Percentiles rank a stretch among this genome's conserved stretches.
phyloP scores from a whole-genome alignment of 140 eudicot species.

The Oenanthe javanica region DNA sequence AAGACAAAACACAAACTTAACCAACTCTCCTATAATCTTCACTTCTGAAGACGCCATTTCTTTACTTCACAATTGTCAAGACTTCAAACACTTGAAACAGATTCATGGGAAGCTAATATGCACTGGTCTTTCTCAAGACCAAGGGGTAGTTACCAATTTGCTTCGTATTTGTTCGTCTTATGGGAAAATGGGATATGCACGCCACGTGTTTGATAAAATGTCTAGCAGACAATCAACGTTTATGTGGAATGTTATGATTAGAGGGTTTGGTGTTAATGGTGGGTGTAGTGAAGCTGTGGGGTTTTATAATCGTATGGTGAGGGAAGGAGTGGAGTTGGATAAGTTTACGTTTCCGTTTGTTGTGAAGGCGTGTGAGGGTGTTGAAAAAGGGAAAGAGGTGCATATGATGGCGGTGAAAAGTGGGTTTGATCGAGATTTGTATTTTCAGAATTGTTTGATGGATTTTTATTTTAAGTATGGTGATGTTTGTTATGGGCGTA shows the following conservation, averaged over 20 bases:
- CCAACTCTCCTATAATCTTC: not conserved
- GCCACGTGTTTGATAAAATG: slow-evolving; percentile 19
- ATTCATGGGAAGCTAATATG: slow-evolving; percentile 32
- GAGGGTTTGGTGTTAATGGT: slow-evolving; percentile 18
- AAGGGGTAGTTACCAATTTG: slow-evolving; percentile 16
- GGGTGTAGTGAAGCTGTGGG: slow-evolving; percentile 18
- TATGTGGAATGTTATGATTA: slow-evolving; percentile 34
- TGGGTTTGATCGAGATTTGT: slow-evolving; percentile 15
- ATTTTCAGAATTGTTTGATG: slow-evolving; percentile 11
- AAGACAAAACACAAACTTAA: slow-evolving; percentile 1
- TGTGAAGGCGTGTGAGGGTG: slow-evolving; percentile 8
- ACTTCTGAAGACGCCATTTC: slow-evolving; percentile 17
- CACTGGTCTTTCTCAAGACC: slow-evolving; percentile 19
- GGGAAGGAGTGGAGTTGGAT: slow-evolving; percentile 20
- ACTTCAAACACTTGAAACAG: slow-evolving; percentile 30
- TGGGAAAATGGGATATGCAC: slow-evolving; percentile 28
- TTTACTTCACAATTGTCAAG: slow-evolving; percentile 24
- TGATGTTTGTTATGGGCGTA: slow-evolving; percentile 2
- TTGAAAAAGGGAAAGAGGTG: slow-evolving; percentile 15
- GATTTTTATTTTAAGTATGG: slow-evolving; percentile 13
- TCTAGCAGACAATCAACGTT: slow-evolving; percentile 17
- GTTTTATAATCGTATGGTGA: slow-evolving; percentile 32
- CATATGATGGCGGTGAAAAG: slow-evolving; percentile 15
- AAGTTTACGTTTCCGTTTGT: slow-evolving; percentile 18
- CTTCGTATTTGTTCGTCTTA: slow-evolving; percentile 26